Base-by-base conservation (phyloP, 495 filamentous ascomycete species). In the Penicillium desertorum region DNA sequence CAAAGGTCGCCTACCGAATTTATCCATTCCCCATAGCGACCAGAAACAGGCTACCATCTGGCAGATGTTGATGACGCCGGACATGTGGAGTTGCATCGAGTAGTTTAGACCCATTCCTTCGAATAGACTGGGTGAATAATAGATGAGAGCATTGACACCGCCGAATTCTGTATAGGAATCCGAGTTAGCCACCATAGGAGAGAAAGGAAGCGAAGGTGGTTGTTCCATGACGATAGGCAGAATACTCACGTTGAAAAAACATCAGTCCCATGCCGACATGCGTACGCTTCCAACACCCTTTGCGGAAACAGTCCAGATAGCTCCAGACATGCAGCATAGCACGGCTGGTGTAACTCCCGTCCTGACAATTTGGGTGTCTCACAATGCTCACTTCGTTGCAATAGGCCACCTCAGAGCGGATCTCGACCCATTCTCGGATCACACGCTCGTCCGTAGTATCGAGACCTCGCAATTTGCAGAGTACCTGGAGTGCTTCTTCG, bases 401-500 rank as follows among this genome's bases (percentile, higher is more conserved):
- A 32, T 75, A 73, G 1, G 62, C 58, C 7, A 71, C 66, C 51
- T 75, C 73, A 9, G 75, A 71, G 8, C 68, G 63, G 43, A 79
- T 77, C 8, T 74, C 75, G 39, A 68, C 62, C 54, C 63, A 77
- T 56, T 79, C 77, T n/a, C 62, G 57, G n/a, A 64, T 47, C 2
- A 79, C 65, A 10, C 64, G 58, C 11, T 58, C 75, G 58, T 84
- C 81, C 11, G 78, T 62, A 49, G 87, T 76, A 1, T 84, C 81
- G 10, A 76, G 69, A 12, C 84, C 85, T 62, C 89, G 89, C 1
- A 91, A 75, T 30, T 72, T 60, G 10, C 86, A 83, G 20, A 92
- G 80, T 12, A 86, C 81, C 19, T 78, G 59, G 37, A 87, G 76
- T 2, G 83, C 78, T 60, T 92, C 87, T 23, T 91, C 86, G 84